A percentile compares a stretch with the other conserved stretches of the same genome.
phyloP scores from a whole-genome alignment of 306 rosid species.

The Trichosanthes cucumerina region DNA sequence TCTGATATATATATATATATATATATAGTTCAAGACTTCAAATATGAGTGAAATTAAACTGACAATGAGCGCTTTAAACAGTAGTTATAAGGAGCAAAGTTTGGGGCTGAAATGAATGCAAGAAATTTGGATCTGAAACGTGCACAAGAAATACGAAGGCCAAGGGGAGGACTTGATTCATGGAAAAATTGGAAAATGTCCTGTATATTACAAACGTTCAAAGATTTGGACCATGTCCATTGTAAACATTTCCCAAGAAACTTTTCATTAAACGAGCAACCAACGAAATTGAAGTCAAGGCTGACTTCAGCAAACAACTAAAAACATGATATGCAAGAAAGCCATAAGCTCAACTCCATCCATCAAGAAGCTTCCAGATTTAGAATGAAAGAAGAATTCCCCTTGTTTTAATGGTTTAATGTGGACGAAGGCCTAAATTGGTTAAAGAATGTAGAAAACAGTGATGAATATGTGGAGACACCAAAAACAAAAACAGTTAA shows the following conservation, averaged over 20 bases:
- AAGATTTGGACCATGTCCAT: not conserved
- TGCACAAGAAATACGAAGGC: not conserved
- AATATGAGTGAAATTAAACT: not conserved
- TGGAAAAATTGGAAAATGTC: not conserved
- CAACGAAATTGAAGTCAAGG: too few relatives aligned
- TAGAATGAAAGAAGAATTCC: not conserved
- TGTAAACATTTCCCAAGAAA: not conserved
- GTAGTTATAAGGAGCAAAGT: not conserved
- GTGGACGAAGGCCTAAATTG: not conserved
- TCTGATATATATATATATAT: too few relatives aligned
- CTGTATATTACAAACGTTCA: not conserved
- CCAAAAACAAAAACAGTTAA: not conserved
- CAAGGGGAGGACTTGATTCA: not conserved
- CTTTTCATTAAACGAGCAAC: not conserved
- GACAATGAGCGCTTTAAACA: not conserved
- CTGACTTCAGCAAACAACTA: too few relatives aligned
- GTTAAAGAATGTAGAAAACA: not conserved
- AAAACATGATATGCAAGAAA: not conserved
- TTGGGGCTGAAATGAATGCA: not conserved
- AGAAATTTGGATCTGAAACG: not conserved
- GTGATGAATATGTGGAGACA: not conserved
- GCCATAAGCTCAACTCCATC: not conserved
- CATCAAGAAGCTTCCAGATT: not conserved
- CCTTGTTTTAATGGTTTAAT: not conserved
- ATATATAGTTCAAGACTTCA: not conserved